These are phyloP conservation scores for Karstenula rhodostoma DNA, from an alignment of 2,329 filamentous ascomycete genomes.

Conservation along the genomic window DNA sequence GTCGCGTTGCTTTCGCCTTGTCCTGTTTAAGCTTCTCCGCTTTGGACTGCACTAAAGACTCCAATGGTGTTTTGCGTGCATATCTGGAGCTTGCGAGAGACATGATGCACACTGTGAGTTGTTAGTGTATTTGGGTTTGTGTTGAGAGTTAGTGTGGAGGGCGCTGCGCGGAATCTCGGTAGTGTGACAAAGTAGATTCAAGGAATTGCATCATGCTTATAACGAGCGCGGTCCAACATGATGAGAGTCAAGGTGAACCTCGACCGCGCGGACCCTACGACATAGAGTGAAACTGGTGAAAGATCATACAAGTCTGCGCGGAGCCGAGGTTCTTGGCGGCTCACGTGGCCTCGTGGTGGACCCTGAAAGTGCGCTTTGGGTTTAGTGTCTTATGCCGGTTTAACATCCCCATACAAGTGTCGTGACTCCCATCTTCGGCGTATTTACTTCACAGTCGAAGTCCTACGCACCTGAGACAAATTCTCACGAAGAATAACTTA, in stretches of 20 bases:
- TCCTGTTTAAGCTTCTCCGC: conserved; percentile 40
- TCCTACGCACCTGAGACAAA: background rate
- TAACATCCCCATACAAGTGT: too few relatives aligned
- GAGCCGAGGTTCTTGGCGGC: background rate
- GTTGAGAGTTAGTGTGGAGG: background rate
- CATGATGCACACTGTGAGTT: background rate
- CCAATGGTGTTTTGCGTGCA: conserved; percentile 40
- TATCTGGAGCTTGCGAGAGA: conserved; percentile 40
- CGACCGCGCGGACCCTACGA: background rate
- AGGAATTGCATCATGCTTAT: background rate
- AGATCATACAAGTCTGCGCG: background rate
- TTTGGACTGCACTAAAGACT: conserved; percentile 33
- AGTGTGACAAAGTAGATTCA: background rate
- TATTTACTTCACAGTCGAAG: background rate
- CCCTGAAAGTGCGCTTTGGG: background rate
- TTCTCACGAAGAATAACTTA: background rate
- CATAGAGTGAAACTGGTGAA: background rate
- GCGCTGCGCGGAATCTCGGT: background rate
- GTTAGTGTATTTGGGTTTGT: background rate
- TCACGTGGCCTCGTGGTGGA: background rate
- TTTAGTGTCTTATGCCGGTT: too few relatives aligned
- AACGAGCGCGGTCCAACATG: background rate
- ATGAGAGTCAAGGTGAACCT: background rate
- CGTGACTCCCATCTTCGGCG: too few relatives aligned
- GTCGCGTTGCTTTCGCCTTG: conserved; percentile 36